These are phyloP conservation scores for Jaltomata sinuosa DNA, from an alignment of 257 asterid species.

Conservation along the genomic window DNA sequence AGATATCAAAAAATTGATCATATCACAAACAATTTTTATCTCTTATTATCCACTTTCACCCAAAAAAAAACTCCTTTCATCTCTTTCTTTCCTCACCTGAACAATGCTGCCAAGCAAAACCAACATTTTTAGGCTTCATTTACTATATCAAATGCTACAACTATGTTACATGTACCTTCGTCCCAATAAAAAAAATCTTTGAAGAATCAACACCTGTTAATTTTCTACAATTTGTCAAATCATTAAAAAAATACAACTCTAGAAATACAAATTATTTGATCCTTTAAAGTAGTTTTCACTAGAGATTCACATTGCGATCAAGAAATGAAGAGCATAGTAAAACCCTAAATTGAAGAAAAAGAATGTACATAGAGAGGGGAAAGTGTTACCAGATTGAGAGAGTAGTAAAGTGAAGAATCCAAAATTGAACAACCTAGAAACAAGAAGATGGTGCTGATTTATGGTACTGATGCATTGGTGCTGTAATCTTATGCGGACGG, in stretches of 20 bases:
- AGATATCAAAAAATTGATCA: too few relatives aligned
- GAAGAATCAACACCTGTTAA: neutral
- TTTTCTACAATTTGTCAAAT: neutral
- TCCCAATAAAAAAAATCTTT: neutral
- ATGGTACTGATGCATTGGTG: neutral
- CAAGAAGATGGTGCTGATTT: neutral
- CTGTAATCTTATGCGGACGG: neutral
- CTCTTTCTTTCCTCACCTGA: too few relatives aligned
- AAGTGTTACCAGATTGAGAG: neutral
- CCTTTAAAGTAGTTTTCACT: neutral
- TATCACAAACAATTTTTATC: too few relatives aligned
- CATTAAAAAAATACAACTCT: neutral
- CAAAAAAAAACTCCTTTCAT: too few relatives aligned
- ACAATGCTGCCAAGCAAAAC: too few relatives aligned
- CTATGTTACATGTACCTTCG: too few relatives aligned
- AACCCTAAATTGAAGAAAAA: neutral
- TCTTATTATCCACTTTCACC: too few relatives aligned
- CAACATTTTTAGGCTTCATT: too few relatives aligned
- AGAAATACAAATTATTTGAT: neutral
- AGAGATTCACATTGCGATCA: neutral
- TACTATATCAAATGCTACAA: too few relatives aligned
- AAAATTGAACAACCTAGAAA: neutral
- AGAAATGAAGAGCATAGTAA: neutral
- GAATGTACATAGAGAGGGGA: neutral
- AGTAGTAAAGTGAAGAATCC: neutral